phyloP scores from a whole-genome alignment of 1,139 yeast genomes.

The Pichia kudriavzevii region DNA sequence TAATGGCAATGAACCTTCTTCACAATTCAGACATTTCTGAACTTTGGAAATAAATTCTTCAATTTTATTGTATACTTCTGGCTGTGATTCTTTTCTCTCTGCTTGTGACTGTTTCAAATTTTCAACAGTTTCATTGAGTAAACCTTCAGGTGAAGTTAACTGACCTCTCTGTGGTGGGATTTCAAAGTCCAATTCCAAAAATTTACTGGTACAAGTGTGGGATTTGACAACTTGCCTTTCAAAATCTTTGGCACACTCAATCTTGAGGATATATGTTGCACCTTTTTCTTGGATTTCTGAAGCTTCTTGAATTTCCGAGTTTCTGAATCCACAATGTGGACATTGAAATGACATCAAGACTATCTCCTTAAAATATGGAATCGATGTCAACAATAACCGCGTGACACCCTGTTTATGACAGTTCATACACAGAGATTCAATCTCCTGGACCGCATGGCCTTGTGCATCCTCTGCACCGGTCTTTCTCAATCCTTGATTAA shows the following conservation, averaged over 20 bases:
- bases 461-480: conserved; percentile 75
- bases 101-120: conserved; percentile 80
- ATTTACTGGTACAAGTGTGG: conserved; percentile 76
- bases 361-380: conserved; percentile 88
- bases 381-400: conserved; percentile 72
- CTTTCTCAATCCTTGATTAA: conserved; percentile 30
- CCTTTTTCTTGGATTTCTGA: conserved; percentile 86
- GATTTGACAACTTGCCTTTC: conserved; percentile 89
- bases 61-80: conserved; percentile 70
- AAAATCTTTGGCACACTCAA: conserved; percentile 69
- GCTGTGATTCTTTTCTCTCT: conserved; percentile 61
- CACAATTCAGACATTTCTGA: conserved; percentile 51
- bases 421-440: conserved; percentile 93
- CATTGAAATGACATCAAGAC: conserved; percentile 94
- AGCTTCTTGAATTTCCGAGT: conserved; percentile 93
- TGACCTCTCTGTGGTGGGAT: conserved; percentile 95
- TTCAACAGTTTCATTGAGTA: conserved; percentile 73
- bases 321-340: conserved; percentile 88
- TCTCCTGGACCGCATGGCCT: conserved; percentile 95
- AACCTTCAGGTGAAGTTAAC: conserved; percentile 85
- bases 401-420: conserved; percentile 85
- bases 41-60: conserved; percentile 60
- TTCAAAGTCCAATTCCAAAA: conserved; percentile 82
- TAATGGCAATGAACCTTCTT: conserved; percentile 63
- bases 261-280: conserved; percentile 57